A percentile compares a stretch with the other conserved stretches of the same genome.
These are phyloP conservation scores for Hypericum perforatum DNA, from an alignment of 345 rosid species.

Conservation along the genomic window DNA sequence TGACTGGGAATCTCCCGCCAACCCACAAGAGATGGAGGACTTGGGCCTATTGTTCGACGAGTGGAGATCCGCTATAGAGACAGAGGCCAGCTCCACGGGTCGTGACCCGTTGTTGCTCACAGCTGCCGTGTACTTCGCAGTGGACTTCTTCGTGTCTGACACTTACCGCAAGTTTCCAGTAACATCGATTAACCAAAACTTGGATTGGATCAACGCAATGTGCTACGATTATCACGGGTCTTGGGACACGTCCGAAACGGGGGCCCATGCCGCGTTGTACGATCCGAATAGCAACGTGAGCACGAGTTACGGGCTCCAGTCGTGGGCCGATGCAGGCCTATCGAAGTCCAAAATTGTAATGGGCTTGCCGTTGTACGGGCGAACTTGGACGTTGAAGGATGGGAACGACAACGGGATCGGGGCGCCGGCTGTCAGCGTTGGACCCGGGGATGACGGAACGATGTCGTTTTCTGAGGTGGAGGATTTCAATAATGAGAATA, in stretches of 20 bases:
- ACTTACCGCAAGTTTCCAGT: conserved; percentile 27
- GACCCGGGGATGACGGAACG: conserved; percentile 24
- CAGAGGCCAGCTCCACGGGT: conserved; percentile 27
- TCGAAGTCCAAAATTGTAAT: conserved; percentile 38
- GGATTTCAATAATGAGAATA: too few species aligned
- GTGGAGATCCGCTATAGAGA: conserved; percentile 32
- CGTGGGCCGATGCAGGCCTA: conserved; percentile 49
- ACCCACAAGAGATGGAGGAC: conserved; percentile 27
- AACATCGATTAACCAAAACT: conserved; percentile 17
- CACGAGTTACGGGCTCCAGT: conserved; percentile 41
- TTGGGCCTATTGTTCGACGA: conserved; percentile 25
- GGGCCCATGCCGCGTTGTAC: conserved; percentile 48
- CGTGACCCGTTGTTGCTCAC: conserved; percentile 36
- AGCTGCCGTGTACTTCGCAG: conserved; percentile 43
- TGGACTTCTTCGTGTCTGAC: conserved; percentile 16
- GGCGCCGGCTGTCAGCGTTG: conserved; percentile 36
- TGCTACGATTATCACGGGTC: conserved; percentile 43
- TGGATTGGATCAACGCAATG: conserved; percentile 66
- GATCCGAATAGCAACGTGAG: conserved; percentile 47
- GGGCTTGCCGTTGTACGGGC: conserved; percentile 56
- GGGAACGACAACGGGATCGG: conserved; percentile 36
- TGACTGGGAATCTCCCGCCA: conserved; percentile 50
- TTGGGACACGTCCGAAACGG: conserved; percentile 34
- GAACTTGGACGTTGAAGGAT: conserved; percentile 45
- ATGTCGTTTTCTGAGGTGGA: too few species aligned